Evolutionary conservation across 371 early-diverging fungal species (phyloP).

Genomic region (Mucor racemosus): DNA sequence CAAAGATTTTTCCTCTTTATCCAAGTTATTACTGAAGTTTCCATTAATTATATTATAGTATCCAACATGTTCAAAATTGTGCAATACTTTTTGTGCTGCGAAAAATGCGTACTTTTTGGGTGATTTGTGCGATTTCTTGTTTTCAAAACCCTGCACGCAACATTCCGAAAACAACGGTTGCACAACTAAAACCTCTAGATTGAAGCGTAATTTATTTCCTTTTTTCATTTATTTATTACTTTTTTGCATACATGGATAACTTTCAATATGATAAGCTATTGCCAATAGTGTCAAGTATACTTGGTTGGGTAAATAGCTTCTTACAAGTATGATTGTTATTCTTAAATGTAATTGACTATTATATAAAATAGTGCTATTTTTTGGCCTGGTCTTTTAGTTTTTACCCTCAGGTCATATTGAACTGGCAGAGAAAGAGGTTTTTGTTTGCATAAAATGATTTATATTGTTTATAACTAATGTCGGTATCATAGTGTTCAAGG

Average conservation of each 20-base stretch:
- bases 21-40: no score
- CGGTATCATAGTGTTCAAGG: conserved; percentile 71
- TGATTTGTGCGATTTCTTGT: background rate
- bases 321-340: background rate
- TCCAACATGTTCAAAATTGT: no score
- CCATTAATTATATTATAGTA: no score
- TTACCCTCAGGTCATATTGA: conserved; percentile 49
- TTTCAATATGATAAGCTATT: conserved; percentile 1
- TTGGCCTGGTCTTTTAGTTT: conserved; percentile 54
- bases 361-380: conserved; percentile 39
- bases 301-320: conserved; percentile 47
- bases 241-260: background rate
- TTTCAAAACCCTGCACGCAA: background rate
- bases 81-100: no score
- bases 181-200: no score
- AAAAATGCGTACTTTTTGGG: no score
- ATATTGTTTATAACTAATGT: background rate
- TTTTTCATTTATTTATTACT: background rate
- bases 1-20: no score
- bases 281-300: conserved; percentile 36
- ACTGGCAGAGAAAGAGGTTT: conserved; percentile 49
- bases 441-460: background rate
- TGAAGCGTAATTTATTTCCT: background rate
- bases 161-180: background rate
- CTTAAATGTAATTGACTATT: background rate